Percentiles rank a stretch among this genome's conserved stretches.
These are phyloP conservation scores for Penicillium pancosmium DNA, from an alignment of 495 filamentous ascomycete species.

Conservation along the genomic window DNA sequence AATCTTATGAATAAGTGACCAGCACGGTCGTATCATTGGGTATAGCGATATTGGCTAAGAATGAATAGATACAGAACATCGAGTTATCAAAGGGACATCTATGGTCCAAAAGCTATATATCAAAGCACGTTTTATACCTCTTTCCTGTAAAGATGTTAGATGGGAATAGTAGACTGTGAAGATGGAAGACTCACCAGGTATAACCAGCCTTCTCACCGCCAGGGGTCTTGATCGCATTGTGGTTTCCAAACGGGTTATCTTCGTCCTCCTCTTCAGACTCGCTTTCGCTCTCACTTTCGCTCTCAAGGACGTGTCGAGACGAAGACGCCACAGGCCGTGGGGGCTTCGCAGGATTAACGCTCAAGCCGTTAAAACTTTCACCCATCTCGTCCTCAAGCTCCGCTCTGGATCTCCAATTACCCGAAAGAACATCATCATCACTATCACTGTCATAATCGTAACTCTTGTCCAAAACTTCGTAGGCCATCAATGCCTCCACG, in stretches of 20 bases:
- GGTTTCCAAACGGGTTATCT: slow-evolving; percentile 78
- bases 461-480: slow-evolving; percentile 91
- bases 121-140: slow-evolving; percentile 21
- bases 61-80: slow-evolving; percentile 2
- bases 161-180: neutral
- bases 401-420: slow-evolving; percentile 37
- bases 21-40: neutral
- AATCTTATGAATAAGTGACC: neutral
- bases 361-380: slow-evolving; percentile 44
- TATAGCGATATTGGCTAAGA: neutral
- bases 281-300: slow-evolving; percentile 47
- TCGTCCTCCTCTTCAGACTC: slow-evolving; percentile 61
- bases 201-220: slow-evolving; percentile 55
- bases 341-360: slow-evolving; percentile 46
- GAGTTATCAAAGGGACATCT: neutral
- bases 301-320: slow-evolving; percentile 30
- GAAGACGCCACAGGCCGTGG: slow-evolving; percentile 39
- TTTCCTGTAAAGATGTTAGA: slow-evolving; percentile 22
- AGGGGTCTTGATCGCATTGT: slow-evolving; percentile 69
- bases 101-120: neutral
- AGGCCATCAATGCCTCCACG: slow-evolving; percentile 90
- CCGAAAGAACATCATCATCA: slow-evolving; percentile 56
- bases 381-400: slow-evolving; percentile 34
- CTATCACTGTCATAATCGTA: slow-evolving; percentile 97
- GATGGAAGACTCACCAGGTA: slow-evolving; percentile 48